Evolutionary conservation across 2,329 filamentous ascomycete species (phyloP), one percentile per base, ranked within the genome.

Genomic region (Sclerotinia glacialis): DNA sequence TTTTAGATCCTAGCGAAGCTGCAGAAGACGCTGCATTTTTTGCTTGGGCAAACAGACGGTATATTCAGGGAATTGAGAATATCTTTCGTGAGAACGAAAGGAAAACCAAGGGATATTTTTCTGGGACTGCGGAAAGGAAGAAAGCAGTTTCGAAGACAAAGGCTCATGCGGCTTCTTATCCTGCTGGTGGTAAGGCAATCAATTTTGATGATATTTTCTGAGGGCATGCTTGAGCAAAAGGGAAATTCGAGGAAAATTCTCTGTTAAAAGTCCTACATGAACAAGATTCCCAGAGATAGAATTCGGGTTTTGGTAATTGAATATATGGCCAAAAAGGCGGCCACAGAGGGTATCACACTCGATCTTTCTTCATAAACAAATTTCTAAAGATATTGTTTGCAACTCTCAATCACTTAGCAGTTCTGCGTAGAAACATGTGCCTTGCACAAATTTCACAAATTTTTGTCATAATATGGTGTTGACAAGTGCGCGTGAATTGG

Each of bases 231-330:
- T 23, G 28, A n/a, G 21, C 3, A 37, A 21, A 40, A 53, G 2
- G 2, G 4, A 12, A 11, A 4, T 7, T 18, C 2, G n/a, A 21
- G 5, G 3, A 3, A 11, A 34, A 7, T 14, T 6, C 3, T 9
- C 9, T 14, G 6, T 18, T 1, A 3, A 7, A 18, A 16, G 2
- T 2, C 1, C 31, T 23, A 2, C 1, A 34, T 18, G 11, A 1
- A 2, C 37, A 14, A 5, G 12, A 40, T 40, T 16, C 5, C n/a
- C 2, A 1, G 21, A 23, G 7, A 16, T 23, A 8, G 14, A 14
- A 23, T 37, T 16, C 8, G 37, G 37, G 9, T 21, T 1, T 53
- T 3, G 18, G 28, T 5, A 7, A 6, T 5, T 21, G 11, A 9
- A 11, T 34, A 5, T 18, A n/a, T 14, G 31, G 9, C 21, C 2